Evolutionary conservation across 2,329 filamentous ascomycete species (phyloP).

Genomic region (Diaporthe helianthi): DNA sequence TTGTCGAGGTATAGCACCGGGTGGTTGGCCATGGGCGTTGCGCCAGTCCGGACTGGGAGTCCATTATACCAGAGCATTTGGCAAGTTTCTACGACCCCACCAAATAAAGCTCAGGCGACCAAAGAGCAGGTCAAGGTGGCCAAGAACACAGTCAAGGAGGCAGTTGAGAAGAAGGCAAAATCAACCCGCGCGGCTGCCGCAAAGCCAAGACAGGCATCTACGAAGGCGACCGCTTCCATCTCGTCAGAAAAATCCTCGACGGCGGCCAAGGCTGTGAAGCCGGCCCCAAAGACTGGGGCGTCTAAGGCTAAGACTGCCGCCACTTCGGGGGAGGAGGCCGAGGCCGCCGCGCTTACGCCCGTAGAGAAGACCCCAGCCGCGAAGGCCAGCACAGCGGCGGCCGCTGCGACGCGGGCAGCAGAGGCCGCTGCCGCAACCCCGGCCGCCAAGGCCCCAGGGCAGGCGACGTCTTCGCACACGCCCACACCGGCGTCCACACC

Average conservation of each 20-base stretch:
- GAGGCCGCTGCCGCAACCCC: background rate
- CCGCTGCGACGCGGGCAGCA: background rate
- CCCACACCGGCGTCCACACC: background rate
- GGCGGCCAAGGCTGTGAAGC: conserved; percentile 5
- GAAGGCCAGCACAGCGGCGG: background rate
- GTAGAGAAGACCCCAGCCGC: background rate
- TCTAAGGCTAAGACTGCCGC: background rate
- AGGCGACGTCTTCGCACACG: background rate
- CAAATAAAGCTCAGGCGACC: conserved; percentile 27
- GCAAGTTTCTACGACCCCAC: conserved; percentile 29
- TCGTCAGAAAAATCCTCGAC: background rate
- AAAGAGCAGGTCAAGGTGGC: conserved; percentile 22
- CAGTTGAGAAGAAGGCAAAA: conserved; percentile 9
- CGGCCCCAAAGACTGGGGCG: background rate
- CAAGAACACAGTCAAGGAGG: background rate
- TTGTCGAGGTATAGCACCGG: conserved; percentile 24
- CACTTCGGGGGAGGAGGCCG: background rate
- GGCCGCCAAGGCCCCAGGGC: background rate
- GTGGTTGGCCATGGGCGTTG: conserved; percentile 16
- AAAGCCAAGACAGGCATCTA: conserved; percentile 22
- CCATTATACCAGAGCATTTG: conserved; percentile 13
- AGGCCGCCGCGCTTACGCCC: background rate
- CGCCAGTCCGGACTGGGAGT: background rate
- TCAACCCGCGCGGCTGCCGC: background rate
- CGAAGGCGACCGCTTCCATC: conserved; percentile 3